Percentiles rank a stretch among this genome's conserved stretches.
phyloP scores from a whole-genome alignment of 805 yeast genomes.

The Saccharomyces paradoxus region DNA sequence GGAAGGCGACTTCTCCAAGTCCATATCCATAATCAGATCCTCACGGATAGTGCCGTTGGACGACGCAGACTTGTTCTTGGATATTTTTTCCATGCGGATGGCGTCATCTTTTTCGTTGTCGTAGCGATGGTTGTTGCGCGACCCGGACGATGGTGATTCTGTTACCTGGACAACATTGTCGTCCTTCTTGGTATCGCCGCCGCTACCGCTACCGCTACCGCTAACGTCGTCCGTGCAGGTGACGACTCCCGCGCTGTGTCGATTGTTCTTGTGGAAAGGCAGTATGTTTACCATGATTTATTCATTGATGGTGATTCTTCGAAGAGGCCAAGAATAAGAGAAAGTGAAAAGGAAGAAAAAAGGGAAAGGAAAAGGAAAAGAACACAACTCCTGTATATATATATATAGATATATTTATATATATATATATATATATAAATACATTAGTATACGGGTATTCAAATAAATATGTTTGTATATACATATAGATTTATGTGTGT shows the following conservation, averaged over 20 bases:
- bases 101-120: background rate
- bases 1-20: constrained; percentile 7
- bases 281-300: background rate
- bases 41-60: background rate
- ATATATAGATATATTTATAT: background rate
- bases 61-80: background rate
- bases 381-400: background rate
- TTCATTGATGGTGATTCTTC: background rate
- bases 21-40: background rate
- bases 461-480: background rate
- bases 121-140: background rate
- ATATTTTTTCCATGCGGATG: constrained; percentile 3
- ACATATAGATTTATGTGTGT: background rate
- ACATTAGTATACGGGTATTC: no score
- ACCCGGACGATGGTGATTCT: background rate
- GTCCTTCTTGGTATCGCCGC: background rate
- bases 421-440: background rate
- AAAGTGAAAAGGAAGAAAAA: background rate
- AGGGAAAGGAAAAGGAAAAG: background rate
- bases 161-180: background rate
- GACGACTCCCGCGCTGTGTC: background rate
- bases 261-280: background rate
- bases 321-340: background rate
- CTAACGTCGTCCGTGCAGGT: background rate
- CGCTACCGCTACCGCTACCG: background rate